These are phyloP conservation scores for Malassezia equina DNA, from an alignment of 1,284 basidiomycete genomes.

Conservation along the genomic window DNA sequence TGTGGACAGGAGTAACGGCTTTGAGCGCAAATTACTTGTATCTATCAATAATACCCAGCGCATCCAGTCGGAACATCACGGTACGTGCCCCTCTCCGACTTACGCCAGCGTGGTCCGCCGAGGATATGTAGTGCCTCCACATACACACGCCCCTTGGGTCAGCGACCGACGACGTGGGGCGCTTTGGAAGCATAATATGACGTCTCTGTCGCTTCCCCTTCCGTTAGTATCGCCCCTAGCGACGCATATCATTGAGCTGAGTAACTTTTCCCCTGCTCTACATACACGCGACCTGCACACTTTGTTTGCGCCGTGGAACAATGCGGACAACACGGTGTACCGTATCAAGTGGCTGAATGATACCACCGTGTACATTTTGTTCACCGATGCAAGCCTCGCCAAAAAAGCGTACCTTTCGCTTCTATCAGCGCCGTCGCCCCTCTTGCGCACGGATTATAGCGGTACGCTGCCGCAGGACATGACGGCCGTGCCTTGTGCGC, in stretches of 20 bases:
- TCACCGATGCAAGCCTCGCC: conserved; percentile 58
- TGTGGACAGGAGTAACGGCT: conserved; percentile 68
- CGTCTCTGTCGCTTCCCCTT: conserved; percentile 12
- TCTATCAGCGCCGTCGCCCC: conserved; percentile 59
- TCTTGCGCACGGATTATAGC: conserved; percentile 32
- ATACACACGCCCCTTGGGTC: neutral
- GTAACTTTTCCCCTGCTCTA: conserved; percentile 82
- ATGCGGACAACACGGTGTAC: conserved; percentile 71
- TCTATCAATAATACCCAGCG: conserved; percentile 58
- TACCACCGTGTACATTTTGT: conserved; percentile 87
- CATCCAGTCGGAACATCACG: conserved; percentile 2
- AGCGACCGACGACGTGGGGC: neutral
- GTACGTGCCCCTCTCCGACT: neutral
- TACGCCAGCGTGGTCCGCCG: conserved; percentile 8
- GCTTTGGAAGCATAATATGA: conserved; percentile 3
- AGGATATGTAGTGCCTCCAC: conserved; percentile 14
- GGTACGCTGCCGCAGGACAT: neutral
- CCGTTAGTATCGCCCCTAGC: conserved; percentile 66
- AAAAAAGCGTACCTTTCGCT: conserved; percentile 88
- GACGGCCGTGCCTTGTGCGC: neutral
- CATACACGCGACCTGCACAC: conserved; percentile 92
- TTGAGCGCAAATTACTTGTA: conserved; percentile 65
- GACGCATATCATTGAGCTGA: conserved; percentile 83
- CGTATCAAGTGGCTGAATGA: conserved; percentile 99
- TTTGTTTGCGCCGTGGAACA: conserved; percentile 79